These are phyloP conservation scores for Globisporangium viniferum DNA, from an alignment of 352 stramenopile species.

Conservation along the genomic window DNA sequence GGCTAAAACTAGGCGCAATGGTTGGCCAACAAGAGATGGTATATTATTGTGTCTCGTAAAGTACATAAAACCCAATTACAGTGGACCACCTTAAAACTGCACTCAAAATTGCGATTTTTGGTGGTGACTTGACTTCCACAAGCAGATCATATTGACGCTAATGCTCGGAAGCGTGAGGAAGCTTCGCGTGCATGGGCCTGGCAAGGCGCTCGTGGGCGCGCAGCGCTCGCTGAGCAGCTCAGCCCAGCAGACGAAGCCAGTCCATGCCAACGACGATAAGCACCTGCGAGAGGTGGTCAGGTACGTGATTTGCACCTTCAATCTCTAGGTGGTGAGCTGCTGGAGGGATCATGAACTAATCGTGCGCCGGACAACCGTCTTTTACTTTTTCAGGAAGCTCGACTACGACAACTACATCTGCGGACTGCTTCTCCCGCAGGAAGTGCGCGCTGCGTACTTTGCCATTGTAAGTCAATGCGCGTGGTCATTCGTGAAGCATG, in stretches of 20 bases:
- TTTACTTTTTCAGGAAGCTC: conserved; percentile 44
- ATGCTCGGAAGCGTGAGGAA: conserved; percentile 14
- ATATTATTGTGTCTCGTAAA: conserved; percentile 22
- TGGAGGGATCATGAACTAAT: neutral
- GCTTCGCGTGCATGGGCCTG: neutral
- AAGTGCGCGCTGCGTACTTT: conserved; percentile 69
- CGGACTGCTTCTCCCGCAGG: conserved; percentile 63
- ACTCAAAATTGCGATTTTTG: conserved; percentile 16
- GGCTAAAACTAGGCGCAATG: conserved; percentile 15
- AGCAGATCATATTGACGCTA: neutral
- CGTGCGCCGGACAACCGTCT: conserved; percentile 1
- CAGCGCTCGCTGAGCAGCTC: conserved; percentile 3
- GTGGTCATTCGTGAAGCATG: neutral
- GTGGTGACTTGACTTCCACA: conserved; percentile 6
- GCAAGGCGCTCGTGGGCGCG: neutral
- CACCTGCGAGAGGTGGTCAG: conserved; percentile 16
- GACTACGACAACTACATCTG: conserved; percentile 86
- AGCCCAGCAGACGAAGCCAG: neutral
- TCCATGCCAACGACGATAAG: neutral
- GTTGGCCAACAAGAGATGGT: conserved; percentile 12
- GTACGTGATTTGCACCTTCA: neutral
- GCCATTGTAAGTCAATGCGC: conserved; percentile 52
- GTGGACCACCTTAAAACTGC: conserved; percentile 20
- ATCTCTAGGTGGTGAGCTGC: neutral
- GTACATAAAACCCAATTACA: conserved; percentile 2